These are phyloP conservation scores for Aureobasidium sp. DNA, from an alignment of 2,329 filamentous ascomycete species.

Conservation along the genomic window DNA sequence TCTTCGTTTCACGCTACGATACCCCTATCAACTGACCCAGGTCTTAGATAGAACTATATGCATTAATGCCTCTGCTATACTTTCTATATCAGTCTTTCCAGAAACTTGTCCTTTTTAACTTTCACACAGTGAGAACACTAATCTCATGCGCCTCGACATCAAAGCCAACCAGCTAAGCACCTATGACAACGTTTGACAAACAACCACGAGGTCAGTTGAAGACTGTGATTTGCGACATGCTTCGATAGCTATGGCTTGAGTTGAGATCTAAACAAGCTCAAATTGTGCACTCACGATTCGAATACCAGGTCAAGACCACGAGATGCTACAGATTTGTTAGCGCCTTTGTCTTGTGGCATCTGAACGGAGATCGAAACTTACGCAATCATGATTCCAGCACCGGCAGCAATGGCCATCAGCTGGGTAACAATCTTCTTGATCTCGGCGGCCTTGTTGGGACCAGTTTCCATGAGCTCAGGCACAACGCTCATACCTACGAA, in stretches of 20 bases:
- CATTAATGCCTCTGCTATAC: conserved; percentile 2
- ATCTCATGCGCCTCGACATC: no score
- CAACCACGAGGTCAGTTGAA: no score
- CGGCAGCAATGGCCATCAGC: conserved; percentile 75
- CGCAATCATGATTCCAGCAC: conserved; percentile 83
- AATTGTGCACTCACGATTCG: no score
- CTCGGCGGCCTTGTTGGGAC: conserved; percentile 65
- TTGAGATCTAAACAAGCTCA: no score
- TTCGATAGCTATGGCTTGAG: no score
- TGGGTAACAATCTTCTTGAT: conserved; percentile 73
- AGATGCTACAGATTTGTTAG: not conserved
- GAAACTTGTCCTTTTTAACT: no score
- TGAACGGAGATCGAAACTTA: not conserved
- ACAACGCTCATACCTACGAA: conserved; percentile 95
- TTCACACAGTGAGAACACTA: no score
- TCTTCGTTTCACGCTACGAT: conserved; percentile 5
- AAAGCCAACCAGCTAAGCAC: no score
- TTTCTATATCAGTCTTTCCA: not conserved
- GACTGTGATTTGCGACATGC: no score
- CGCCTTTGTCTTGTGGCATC: not conserved
- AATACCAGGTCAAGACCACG: not conserved
- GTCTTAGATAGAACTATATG: conserved; percentile 1
- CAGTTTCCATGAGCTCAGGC: conserved; percentile 86
- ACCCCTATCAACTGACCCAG: conserved; percentile 5
- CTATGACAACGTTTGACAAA: no score